A percentile compares a stretch with the other conserved stretches of the same genome.
Evolutionary conservation across 1,284 basidiomycete species (phyloP).

Genomic region (Cryptococcus sp.): DNA sequence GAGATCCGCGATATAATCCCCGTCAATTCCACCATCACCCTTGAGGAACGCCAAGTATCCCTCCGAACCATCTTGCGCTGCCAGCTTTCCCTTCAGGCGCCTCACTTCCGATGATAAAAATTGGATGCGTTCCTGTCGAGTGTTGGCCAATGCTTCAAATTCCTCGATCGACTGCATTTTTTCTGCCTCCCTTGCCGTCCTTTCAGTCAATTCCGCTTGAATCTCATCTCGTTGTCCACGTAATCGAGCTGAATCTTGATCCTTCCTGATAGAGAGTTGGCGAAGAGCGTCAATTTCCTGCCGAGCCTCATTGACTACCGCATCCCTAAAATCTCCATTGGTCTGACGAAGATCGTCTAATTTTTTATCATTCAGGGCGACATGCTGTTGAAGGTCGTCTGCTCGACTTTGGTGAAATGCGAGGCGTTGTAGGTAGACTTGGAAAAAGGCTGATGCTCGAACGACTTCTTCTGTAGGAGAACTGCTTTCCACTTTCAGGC

Average conservation of each 20-base stretch:
- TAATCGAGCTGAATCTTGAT: slow-evolving; percentile 69
- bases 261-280: slow-evolving; percentile 53
- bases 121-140: slow-evolving; percentile 71
- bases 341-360: slow-evolving; percentile 33
- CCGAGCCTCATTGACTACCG: slow-evolving; percentile 30
- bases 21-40: slow-evolving; percentile 57
- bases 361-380: slow-evolving; percentile 28
- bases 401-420: slow-evolving; percentile 27
- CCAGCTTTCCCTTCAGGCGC: slow-evolving; percentile 70
- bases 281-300: slow-evolving; percentile 33
- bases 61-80: slow-evolving; percentile 66
- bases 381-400: slow-evolving; percentile 28
- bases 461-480: slow-evolving; percentile 35
- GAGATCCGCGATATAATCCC: slow-evolving; percentile 61
- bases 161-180: slow-evolving; percentile 65
- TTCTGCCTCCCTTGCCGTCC: slow-evolving; percentile 62
- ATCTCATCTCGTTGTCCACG: slow-evolving; percentile 76
- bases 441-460: slow-evolving; percentile 41
- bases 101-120: slow-evolving; percentile 70
- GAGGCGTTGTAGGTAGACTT: slow-evolving; percentile 40
- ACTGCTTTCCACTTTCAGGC: slow-evolving; percentile 22
- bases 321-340: slow-evolving; percentile 40
- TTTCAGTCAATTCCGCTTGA: slow-evolving; percentile 65
- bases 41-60: slow-evolving; percentile 69
- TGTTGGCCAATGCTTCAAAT: slow-evolving; percentile 64